Evolutionary conservation across 371 early-diverging fungal species (phyloP), one percentile per base, ranked within the genome.

Genomic region (Apophysomyces trapeziformis): DNA sequence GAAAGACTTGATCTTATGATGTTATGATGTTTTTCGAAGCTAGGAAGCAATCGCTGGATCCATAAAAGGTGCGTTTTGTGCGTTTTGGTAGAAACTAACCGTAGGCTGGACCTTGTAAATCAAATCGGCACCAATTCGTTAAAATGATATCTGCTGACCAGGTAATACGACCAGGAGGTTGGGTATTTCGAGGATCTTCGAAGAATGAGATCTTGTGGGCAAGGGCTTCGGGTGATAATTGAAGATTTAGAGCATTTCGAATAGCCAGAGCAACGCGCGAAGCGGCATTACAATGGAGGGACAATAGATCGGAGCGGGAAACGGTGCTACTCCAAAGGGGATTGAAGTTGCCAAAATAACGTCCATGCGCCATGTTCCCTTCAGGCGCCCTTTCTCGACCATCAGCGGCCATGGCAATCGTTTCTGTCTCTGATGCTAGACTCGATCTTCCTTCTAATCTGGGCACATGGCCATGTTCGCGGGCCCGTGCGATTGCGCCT

Each of bases 71-170:
- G 32, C 3, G 1, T 26, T 1, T 26, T 3, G 32, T 26, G 32
- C 2, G 1, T 1, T 26, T 26, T 26, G 32, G 32, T 3, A 26
- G 5, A 12, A 43, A 43, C 43, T 43, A 43, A 43, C 43, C 43
- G 43, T 43, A 43, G 43, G 14, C 64, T 54, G 76, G 68, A 56
- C 81, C 73, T 26, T 76, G 56, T 13, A 80, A 54, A 68, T 80
- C 81, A 73, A 76, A 76, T 59, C 64, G 68, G 50, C 75, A 80
- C 81, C 81, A 80, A 50, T 80, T 80, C 8, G 81, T 76, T 47
- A 78, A 68, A 2, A 78, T 72, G 1, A 80, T 12, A 63, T 80
- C 81, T 37, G 78, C 76, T 9, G 66, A n/a, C 69, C 69, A 80
- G n/a, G 12, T 14, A 9, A 80, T 66, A 57, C 76, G 73, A 50